phyloP scores from a whole-genome alignment of 1,284 basidiomycete genomes.

The Fistulinella cinereoalba region DNA sequence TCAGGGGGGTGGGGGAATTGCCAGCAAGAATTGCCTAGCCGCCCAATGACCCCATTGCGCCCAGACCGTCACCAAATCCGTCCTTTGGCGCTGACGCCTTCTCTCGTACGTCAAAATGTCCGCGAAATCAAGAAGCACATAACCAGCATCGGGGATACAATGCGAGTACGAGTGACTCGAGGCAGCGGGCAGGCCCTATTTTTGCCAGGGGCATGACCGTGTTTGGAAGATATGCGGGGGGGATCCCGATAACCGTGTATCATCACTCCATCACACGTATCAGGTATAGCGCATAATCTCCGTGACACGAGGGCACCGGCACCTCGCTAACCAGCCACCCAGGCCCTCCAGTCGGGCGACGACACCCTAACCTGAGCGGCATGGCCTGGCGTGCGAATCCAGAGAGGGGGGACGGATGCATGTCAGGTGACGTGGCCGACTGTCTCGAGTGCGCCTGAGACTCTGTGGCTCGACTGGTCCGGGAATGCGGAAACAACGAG shows the following conservation, averaged over 20 bases:
- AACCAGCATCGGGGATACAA: neutral
- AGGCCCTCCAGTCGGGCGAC: neutral
- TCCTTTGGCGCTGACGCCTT: neutral
- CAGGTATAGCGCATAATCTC: neutral
- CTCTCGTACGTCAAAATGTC: neutral
- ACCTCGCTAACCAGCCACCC: neutral
- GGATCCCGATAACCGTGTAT: neutral
- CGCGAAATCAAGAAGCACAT: neutral
- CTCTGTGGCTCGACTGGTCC: neutral
- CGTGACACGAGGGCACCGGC: neutral
- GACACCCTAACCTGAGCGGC: neutral
- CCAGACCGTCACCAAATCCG: neutral
- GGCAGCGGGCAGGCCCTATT: too few relatives aligned
- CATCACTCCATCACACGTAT: neutral
- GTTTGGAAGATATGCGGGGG: slow-evolving; percentile 1
- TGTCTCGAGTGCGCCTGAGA: neutral
- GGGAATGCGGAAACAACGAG: slow-evolving; percentile 18
- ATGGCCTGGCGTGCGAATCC: neutral
- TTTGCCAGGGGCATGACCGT: neutral
- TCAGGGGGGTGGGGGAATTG: neutral
- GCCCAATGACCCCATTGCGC: neutral
- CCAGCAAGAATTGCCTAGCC: neutral
- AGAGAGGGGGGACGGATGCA: neutral
- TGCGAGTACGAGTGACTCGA: neutral
- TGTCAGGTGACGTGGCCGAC: slow-evolving; percentile 2